Percentiles rank a stretch among this genome's conserved stretches.
phyloP scores from a whole-genome alignment of 306 rosid species.

The Gynostemma pentaphyllum region DNA sequence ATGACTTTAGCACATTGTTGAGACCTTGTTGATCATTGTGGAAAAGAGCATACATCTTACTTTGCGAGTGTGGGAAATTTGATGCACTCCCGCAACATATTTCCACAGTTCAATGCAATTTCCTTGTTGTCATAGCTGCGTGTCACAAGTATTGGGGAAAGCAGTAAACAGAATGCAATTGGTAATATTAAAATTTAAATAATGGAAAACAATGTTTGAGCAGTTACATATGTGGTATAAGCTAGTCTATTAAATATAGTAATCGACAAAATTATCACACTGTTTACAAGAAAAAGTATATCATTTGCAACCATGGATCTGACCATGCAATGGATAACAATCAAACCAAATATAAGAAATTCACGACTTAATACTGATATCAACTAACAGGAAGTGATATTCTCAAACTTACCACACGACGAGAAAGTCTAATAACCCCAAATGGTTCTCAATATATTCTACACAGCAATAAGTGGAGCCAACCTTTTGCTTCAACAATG shows the following conservation, averaged over 20 bases:
- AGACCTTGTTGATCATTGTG: slow-evolving; percentile 1
- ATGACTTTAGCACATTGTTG: slow-evolving; percentile 10
- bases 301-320: background rate
- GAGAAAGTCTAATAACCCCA: slow-evolving; percentile 70
- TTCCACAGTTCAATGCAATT: slow-evolving; percentile 80
- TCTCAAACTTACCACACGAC: slow-evolving; percentile 64
- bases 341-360: too few species aligned
- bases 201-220: background rate
- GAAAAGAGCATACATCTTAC: slow-evolving; percentile 32
- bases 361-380: background rate
- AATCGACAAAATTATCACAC: background rate
- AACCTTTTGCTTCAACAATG: slow-evolving; percentile 73
- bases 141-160: background rate
- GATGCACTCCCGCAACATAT: slow-evolving; percentile 93
- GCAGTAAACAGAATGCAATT: background rate
- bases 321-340: background rate
- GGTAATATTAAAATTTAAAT: background rate
- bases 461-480: slow-evolving; percentile 51
- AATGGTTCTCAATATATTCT: slow-evolving; percentile 65
- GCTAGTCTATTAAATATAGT: background rate
- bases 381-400: background rate
- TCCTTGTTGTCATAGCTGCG: slow-evolving; percentile 95
- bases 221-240: background rate
- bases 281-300: background rate
- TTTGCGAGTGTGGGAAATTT: slow-evolving; percentile 71